phyloP scores from a whole-genome alignment of 306 rosid genomes.

The Dryas alaskensis region DNA sequence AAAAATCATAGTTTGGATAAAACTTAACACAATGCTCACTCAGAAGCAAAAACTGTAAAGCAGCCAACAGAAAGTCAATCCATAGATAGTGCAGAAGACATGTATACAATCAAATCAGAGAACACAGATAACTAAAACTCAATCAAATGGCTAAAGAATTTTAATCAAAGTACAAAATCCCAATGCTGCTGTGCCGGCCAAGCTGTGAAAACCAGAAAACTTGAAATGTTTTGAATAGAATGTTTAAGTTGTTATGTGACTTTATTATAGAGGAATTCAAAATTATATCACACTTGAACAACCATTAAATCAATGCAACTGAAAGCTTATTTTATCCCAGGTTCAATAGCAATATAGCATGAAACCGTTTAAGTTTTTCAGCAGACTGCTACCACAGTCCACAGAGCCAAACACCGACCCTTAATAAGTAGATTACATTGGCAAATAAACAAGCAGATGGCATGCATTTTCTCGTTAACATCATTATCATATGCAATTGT shows the following conservation, averaged over 20 bases:
- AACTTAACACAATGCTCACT: no score
- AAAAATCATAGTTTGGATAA: no score
- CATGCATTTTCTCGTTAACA: background rate
- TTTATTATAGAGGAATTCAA: background rate
- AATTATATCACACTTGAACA: background rate
- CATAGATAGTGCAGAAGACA: background rate
- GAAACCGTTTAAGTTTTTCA: background rate
- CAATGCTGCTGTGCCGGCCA: no score
- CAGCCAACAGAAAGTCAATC: background rate
- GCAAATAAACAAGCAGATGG: constrained; percentile 1
- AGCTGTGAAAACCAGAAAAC: background rate
- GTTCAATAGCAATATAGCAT: background rate
- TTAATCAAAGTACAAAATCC: background rate
- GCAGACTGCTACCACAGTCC: background rate
- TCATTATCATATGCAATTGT: background rate
- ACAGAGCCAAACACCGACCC: background rate
- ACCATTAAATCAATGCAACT: background rate
- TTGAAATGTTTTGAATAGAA: background rate
- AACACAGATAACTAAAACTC: background rate
- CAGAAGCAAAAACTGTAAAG: background rate
- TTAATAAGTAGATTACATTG: background rate
- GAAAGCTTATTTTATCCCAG: background rate
- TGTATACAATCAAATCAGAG: background rate
- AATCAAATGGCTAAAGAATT: background rate
- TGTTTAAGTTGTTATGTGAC: background rate